Evolutionary conservation across 2,329 filamentous ascomycete species (phyloP).

Genomic region (Ophiocordyceps robertsii): DNA sequence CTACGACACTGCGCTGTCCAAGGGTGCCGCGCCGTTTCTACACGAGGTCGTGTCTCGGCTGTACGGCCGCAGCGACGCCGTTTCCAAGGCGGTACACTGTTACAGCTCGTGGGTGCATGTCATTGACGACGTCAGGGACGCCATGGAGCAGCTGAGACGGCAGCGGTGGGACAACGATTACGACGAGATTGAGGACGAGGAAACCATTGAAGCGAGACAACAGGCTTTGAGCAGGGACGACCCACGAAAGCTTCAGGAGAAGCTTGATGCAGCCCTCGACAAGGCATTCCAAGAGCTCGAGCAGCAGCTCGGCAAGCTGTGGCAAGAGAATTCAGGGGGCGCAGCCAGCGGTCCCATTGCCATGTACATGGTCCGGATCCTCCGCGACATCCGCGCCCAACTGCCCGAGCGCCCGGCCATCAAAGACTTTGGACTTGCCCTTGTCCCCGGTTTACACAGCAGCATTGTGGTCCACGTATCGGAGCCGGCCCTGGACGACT

Average conservation of each 20-base stretch:
- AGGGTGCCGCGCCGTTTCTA: slow-evolving; percentile 56
- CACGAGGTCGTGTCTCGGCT: slow-evolving; percentile 54
- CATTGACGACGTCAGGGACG: slow-evolving; percentile 50
- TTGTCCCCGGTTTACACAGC: slow-evolving; percentile 52
- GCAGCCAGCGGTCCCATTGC: slow-evolving; percentile 37
- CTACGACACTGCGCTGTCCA: slow-evolving; percentile 50
- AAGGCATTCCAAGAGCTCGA: slow-evolving; percentile 47
- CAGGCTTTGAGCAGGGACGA: slow-evolving; percentile 60
- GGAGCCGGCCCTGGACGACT: slow-evolving; percentile 31
- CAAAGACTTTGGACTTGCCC: slow-evolving; percentile 41
- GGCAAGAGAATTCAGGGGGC: slow-evolving; percentile 30
- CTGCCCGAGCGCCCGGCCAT: slow-evolving; percentile 41
- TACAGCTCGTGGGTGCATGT: slow-evolving; percentile 65
- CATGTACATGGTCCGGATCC: slow-evolving; percentile 57
- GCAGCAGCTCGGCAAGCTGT: slow-evolving; percentile 35
- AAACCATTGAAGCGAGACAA: slow-evolving; percentile 53
- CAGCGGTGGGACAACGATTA: slow-evolving; percentile 66
- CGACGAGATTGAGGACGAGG: slow-evolving; percentile 61
- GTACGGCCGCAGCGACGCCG: slow-evolving; percentile 56
- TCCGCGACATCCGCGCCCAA: slow-evolving; percentile 59
- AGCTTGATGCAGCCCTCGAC: slow-evolving; percentile 40
- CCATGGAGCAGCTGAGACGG: slow-evolving; percentile 51
- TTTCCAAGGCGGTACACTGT: slow-evolving; percentile 45
- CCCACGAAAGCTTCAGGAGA: slow-evolving; percentile 46
- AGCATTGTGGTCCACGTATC: slow-evolving; percentile 43